A percentile compares a stretch with the other conserved stretches of the same genome.
These are phyloP conservation scores for Buddleja alternifolia DNA, from an alignment of 257 asterid species.

Conservation along the genomic window DNA sequence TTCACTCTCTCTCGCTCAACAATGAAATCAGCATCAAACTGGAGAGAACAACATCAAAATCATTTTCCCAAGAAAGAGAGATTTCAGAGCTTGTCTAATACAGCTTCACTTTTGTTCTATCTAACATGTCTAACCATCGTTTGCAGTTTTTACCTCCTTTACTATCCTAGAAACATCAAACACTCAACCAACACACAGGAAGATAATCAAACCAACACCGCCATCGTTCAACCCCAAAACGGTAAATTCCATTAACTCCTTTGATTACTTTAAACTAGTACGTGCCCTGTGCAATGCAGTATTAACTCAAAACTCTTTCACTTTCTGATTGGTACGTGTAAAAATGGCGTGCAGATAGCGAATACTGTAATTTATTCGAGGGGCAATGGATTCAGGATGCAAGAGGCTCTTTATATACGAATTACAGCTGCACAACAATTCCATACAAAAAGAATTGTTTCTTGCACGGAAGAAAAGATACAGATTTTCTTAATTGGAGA, in stretches of 20 bases:
- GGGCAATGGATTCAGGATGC: slow-evolving; percentile 61
- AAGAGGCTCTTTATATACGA: slow-evolving; percentile 49
- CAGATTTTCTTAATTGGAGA: slow-evolving; percentile 64
- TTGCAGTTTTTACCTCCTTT: slow-evolving; percentile 32
- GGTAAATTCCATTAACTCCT: slow-evolving; percentile 14
- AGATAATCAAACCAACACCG: slow-evolving; percentile 12
- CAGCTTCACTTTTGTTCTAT: slow-evolving; percentile 32
- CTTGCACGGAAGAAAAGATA: slow-evolving; percentile 56
- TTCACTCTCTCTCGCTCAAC: background rate
- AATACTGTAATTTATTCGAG: slow-evolving; percentile 53
- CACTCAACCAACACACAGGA: slow-evolving; percentile 10
- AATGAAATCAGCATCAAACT: slow-evolving; percentile 16
- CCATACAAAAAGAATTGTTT: slow-evolving; percentile 58
- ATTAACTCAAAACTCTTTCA: too few relatives aligned
- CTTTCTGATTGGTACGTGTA: too few relatives aligned
- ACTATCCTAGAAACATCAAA: slow-evolving; percentile 17
- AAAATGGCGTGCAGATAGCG: slow-evolving; percentile 15
- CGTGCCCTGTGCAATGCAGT: too few relatives aligned
- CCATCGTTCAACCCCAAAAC: slow-evolving; percentile 20
- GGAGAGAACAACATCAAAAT: slow-evolving; percentile 17
- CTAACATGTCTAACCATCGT: slow-evolving; percentile 22
- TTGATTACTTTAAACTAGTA: too few relatives aligned
- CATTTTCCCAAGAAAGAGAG: slow-evolving; percentile 22
- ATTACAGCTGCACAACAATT: slow-evolving; percentile 55
- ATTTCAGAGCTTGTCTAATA: slow-evolving; percentile 15